These are phyloP conservation scores for Neurospora africana DNA, from an alignment of 495 filamentous ascomycete species.

Conservation along the genomic window DNA sequence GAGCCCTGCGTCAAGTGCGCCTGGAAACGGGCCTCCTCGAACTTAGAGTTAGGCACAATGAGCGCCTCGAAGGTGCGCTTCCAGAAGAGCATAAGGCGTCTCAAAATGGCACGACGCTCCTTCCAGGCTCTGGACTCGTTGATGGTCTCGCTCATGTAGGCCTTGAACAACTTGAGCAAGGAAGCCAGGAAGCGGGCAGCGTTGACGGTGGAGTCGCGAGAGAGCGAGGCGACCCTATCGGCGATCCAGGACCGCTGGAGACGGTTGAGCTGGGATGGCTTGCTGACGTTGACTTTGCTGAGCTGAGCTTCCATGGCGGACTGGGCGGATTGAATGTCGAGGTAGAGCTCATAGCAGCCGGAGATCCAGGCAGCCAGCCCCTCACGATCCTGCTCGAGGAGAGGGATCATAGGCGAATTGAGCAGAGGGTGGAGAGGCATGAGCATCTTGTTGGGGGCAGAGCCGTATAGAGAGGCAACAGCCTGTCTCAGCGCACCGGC, in stretches of 20 bases:
- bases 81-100: conserved; percentile 45
- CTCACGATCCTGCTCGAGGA: conserved; percentile 21
- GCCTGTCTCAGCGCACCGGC: conserved; percentile 16
- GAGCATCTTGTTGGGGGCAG: conserved; percentile 17
- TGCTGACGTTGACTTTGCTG: conserved; percentile 27
- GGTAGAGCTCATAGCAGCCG: conserved; percentile 38
- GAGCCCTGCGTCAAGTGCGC: conserved; percentile 36
- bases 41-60: conserved; percentile 17
- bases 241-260: conserved; percentile 58
- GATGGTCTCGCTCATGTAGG: conserved; percentile 20
- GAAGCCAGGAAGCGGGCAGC: conserved; percentile 30
- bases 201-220: conserved; percentile 52
- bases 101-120: conserved; percentile 26
- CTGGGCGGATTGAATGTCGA: conserved; percentile 31
- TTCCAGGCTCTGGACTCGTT: conserved; percentile 18
- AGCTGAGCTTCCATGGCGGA: conserved; percentile 23
- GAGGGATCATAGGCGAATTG: conserved; percentile 45
- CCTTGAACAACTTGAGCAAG: conserved; percentile 22
- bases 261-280: conserved; percentile 54
- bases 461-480: conserved; percentile 12
- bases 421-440: conserved; percentile 56
- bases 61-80: conserved; percentile 44
- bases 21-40: conserved; percentile 46
- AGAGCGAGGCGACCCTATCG: conserved; percentile 44
- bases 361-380: conserved; percentile 34